Base-by-base conservation (phyloP, 768 basidiomycete genomes). In the Lactarius trivialis region DNA sequence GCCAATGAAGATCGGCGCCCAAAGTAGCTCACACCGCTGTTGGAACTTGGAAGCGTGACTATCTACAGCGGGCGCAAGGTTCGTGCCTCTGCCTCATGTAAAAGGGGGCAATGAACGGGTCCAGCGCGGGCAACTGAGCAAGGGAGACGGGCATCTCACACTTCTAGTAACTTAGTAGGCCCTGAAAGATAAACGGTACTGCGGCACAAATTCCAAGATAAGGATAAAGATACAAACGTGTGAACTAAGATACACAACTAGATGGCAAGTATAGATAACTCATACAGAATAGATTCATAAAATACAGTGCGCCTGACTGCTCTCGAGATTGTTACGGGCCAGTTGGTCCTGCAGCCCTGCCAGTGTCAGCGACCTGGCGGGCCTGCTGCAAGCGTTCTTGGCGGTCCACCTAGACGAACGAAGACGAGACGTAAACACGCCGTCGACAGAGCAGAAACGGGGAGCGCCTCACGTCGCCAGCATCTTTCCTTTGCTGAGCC, bases 401-500 rank as follows among this genome's bases (percentile, higher is more conserved):
- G 36, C 60, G 56, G 26, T 39, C 28, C 2, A 39, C 30, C 60
- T 62, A 45, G 30, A 53, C 32, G 48, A 52, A 36, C 11, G 43
- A 14, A 37, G 52, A 11, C 12, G 7, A 19, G 45, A 43, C n/a
- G 32, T 54, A 49, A 61, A 32, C 4, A 45, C 19, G 24, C 14
- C 15, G 26, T 1, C 30, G 21, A 12, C 15, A 24, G 7, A 0
- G 19, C 26, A 33, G 15, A 3, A 21, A 26, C n/a, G 17, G 4
- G 2, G 6, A 28, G 32, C 8, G 0, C 65, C 73, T 48, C 60
- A 74, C 73, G 51, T 72, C 73, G 63, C 69, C 70, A 19, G 68
- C 63, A 3, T 68, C 69, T 63, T 73, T 74, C 61, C 60, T 67
- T 32, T 70, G 66, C 63, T 68, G 68, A 37, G 69, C 56, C 55